These are phyloP conservation scores for Hondaea fermentalgiana DNA, from an alignment of 108 stramenopile genomes.

Conservation along the genomic window DNA sequence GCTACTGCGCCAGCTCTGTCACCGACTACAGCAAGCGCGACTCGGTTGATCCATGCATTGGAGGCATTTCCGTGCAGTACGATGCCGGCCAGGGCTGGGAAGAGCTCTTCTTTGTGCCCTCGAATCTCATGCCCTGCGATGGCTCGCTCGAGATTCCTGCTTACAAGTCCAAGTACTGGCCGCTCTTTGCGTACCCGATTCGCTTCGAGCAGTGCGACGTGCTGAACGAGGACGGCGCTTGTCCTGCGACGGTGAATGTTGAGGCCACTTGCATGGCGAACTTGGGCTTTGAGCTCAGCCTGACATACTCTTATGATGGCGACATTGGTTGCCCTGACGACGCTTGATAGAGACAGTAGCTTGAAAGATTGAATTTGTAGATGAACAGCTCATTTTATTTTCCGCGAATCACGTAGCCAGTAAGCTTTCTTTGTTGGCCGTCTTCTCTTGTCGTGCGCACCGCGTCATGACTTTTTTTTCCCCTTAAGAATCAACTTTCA, in stretches of 20 bases:
- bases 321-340: no score
- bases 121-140: neutral
- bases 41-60: neutral
- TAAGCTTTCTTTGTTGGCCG: no score
- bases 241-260: neutral
- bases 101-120: neutral
- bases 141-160: neutral
- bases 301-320: neutral
- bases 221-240: neutral
- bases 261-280: neutral
- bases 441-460: no score
- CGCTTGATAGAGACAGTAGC: no score
- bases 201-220: conserved; percentile 6
- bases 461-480: no score
- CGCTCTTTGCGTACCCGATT: neutral
- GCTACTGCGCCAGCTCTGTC: neutral
- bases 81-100: neutral
- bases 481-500: no score
- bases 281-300: neutral
- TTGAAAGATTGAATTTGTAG: no score
- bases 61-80: neutral
- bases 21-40: neutral
- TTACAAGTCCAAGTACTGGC: neutral
- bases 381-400: no score
- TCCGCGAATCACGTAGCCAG: no score